Evolutionary conservation across 495 filamentous ascomycete species (phyloP), one percentile per base, ranked within the genome.

Genomic region (Aspergillus conjunctus): DNA sequence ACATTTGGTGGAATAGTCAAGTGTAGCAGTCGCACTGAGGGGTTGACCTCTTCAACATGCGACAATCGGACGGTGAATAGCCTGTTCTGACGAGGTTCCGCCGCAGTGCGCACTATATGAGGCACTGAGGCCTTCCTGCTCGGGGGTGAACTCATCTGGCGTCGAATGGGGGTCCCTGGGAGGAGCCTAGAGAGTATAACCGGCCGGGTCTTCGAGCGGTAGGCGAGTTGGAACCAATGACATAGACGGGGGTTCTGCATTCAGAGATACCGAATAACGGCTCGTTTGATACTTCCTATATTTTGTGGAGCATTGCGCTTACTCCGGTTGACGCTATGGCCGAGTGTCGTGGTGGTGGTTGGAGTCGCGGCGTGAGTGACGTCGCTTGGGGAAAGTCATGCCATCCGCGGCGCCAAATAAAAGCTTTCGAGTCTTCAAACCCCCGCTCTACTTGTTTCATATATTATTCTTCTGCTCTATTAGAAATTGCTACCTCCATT

Each of bases 41-140:
- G 59, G 61, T 81, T 84, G 56, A 81, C 62, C 52, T 79, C 69
- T 20, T 80, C 72, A 31, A 87, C 74, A 50, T 77, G 68, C 37
- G 70, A 73, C 6, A 87, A 63, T 2, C 65, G 77, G 33, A 83
- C 82, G 2, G 64, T 73, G 66, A 85, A 78, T 31, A 86, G 73
- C 18, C 74, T 68, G 62, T 83, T 73, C 43, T 88, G 85, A 41
- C 91, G 87, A 49, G 86, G 88, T 59, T 91, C 88, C 21, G 80
- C 74, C 3, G 88, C 86, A 8, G 91, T 95, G 55, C 91, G 85
- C 64, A 91, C 81, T 56, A 79, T 73, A 56, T 87, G 84, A 50
- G 78, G 77, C 50, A 78, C 69, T 0, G 76, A 77, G 22, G 68
- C 68, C 56, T 73, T 68, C n/a, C 51, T 61, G 32, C 55, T 68